Conservation (phyloP, 2,329 filamentous ascomycete genomes). For the Reticulascus tulasneorum region DNA sequence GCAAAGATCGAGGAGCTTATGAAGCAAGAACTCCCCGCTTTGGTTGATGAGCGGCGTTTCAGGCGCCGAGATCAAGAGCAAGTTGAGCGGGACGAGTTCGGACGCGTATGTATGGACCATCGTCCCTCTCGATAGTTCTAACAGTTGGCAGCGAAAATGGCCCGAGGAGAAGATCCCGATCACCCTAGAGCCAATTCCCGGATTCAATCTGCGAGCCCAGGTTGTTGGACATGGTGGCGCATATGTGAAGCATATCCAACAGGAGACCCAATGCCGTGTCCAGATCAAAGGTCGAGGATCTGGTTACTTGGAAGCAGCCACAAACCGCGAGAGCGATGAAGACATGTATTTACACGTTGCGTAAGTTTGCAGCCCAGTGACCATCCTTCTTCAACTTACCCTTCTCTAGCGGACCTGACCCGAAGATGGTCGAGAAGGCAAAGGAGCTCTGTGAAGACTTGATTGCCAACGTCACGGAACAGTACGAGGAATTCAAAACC, state of each 20-base stretch:
- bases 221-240: constrained; percentile 92
- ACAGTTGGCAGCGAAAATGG: constrained; percentile 81
- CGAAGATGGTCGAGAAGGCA: constrained; percentile 78
- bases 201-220: constrained; percentile 93
- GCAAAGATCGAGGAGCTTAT: constrained; percentile 90
- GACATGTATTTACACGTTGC: constrained; percentile 96
- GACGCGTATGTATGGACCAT: constrained; percentile 61
- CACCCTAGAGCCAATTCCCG: constrained; percentile 81
- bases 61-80: constrained; percentile 75
- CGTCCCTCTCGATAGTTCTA: constrained; percentile 3
- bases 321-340: constrained; percentile 88
- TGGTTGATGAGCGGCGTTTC: constrained; percentile 93
- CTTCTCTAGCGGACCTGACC: constrained; percentile 70
- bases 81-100: constrained; percentile 86
- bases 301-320: constrained; percentile 85
- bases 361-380: constrained; percentile 47
- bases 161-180: constrained; percentile 94
- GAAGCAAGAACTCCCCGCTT: constrained; percentile 89
- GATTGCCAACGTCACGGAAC: constrained; percentile 77
- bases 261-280: constrained; percentile 90
- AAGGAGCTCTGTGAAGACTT: constrained; percentile 88
- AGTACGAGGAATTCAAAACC: constrained; percentile 89
- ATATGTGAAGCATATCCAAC: constrained; percentile 97
- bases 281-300: constrained; percentile 97
- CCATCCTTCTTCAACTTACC: constrained; percentile 27